Percentiles rank a stretch among this genome's conserved stretches.
These are phyloP conservation scores for Nakazawaea ishiwadae DNA, from an alignment of 805 yeast species.

Conservation along the genomic window DNA sequence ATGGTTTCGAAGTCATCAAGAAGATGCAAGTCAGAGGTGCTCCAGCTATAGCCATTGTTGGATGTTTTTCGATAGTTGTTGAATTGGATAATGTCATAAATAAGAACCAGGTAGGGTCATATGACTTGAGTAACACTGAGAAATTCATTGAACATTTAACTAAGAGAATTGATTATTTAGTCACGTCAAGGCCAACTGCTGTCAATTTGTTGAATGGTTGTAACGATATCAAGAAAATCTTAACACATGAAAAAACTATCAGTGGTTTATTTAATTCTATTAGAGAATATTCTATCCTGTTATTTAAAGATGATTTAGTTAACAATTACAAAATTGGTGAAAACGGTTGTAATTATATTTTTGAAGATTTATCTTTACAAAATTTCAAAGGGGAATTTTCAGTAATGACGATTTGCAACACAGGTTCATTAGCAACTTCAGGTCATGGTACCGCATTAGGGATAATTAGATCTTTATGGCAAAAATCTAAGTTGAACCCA, in stretches of 20 bases:
- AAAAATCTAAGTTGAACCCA: slow-evolving; percentile 27
- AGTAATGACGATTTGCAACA: slow-evolving; percentile 89
- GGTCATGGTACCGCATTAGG: slow-evolving; percentile 98
- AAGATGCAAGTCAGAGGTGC: slow-evolving; percentile 97
- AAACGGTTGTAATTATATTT: slow-evolving; percentile 72
- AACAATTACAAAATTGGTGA: slow-evolving; percentile 77
- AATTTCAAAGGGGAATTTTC: slow-evolving; percentile 63
- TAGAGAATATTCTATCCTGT: slow-evolving; percentile 40
- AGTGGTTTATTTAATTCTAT: slow-evolving; percentile 27
- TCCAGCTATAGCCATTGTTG: slow-evolving; percentile 97
- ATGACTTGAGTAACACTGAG: slow-evolving; percentile 27
- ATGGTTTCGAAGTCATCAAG: slow-evolving; percentile 80
- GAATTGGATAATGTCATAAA: slow-evolving; percentile 43
- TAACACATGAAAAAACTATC: slow-evolving; percentile 15
- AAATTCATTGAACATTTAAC: slow-evolving; percentile 33
- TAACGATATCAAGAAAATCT: slow-evolving; percentile 37
- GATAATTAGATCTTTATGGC: slow-evolving; percentile 71
- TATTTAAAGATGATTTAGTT: slow-evolving; percentile 72
- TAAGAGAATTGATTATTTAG: slow-evolving; percentile 56
- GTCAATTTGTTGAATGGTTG: slow-evolving; percentile 84
- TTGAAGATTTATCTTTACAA: slow-evolving; percentile 37
- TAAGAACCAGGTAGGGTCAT: slow-evolving; percentile 23
- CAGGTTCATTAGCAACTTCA: slow-evolving; percentile 95
- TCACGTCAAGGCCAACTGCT: slow-evolving; percentile 89
- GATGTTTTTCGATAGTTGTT: slow-evolving; percentile 76